These are phyloP conservation scores for Fusarium begoniae DNA, from an alignment of 2,329 filamentous ascomycete species.

Conservation along the genomic window DNA sequence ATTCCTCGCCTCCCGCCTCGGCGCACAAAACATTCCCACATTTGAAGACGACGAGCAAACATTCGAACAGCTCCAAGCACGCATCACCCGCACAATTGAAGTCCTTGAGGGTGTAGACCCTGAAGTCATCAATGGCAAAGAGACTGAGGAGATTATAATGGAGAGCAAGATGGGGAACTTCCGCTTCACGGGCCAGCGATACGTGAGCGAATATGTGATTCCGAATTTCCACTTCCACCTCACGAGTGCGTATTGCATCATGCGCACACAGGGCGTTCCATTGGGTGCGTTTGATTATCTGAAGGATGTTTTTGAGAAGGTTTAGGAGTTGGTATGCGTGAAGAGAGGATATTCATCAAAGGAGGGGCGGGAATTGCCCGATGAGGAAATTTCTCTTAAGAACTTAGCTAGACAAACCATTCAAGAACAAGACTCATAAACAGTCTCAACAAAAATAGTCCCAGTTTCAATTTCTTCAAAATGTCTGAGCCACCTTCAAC, in stretches of 20 bases:
- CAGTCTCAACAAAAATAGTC: not conserved
- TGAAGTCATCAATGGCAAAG: constrained; percentile 34
- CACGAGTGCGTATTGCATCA: constrained; percentile 63
- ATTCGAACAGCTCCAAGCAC: constrained; percentile 44
- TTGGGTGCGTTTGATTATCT: constrained; percentile 67
- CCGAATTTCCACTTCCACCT: constrained; percentile 71
- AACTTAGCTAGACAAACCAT: not conserved
- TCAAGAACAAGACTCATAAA: not conserved
- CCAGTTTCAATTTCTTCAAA: not conserved
- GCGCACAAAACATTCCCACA: constrained; percentile 19
- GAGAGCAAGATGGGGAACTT: constrained; percentile 40
- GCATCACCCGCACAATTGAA: constrained; percentile 40
- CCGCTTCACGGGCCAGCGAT: constrained; percentile 48
- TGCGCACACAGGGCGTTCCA: constrained; percentile 64
- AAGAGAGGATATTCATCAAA: constrained; percentile 39
- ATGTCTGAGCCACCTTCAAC: constrained; percentile 32
- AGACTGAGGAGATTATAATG: constrained; percentile 38
- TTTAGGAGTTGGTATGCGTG: constrained; percentile 28
- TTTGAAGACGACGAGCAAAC: constrained; percentile 41
- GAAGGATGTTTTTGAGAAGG: constrained; percentile 40
- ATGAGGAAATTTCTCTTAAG: constrained; percentile 29
- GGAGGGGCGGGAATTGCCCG: constrained; percentile 40
- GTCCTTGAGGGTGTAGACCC: constrained; percentile 45
- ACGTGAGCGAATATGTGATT: constrained; percentile 55
- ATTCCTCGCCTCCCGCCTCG: constrained; percentile 31